Conservation (phyloP, 192 early-diverging fungal species). For the Pecoramyces ruminantium region DNA sequence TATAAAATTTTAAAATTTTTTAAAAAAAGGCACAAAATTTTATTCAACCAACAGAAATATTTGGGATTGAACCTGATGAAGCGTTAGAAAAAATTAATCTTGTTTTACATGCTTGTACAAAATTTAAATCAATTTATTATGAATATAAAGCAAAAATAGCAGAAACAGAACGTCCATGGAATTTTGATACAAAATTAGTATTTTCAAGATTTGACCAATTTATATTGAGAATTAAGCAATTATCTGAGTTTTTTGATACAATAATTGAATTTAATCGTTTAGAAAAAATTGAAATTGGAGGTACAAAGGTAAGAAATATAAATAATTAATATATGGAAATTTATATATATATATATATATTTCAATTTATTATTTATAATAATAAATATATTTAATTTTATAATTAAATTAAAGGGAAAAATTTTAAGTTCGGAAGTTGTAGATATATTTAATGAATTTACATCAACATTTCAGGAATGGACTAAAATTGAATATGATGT, state of each 20-base stretch:
- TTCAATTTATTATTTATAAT: too few relatives aligned
- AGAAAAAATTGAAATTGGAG: constrained; percentile 52
- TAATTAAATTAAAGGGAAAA: constrained; percentile 41
- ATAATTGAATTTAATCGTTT: constrained; percentile 51
- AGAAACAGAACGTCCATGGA: constrained; percentile 29
- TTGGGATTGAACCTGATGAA: constrained; percentile 40
- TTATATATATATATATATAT: too few relatives aligned
- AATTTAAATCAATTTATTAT: constrained; percentile 29
- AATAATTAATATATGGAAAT: too few relatives aligned
- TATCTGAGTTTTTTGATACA: constrained; percentile 42
- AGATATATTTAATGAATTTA: constrained; percentile 43
- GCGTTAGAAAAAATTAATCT: constrained; percentile 29
- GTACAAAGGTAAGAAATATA: constrained; percentile 35
- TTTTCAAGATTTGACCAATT: constrained; percentile 37
- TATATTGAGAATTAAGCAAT: constrained; percentile 25
- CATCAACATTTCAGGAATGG: constrained; percentile 20
- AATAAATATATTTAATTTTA: too few relatives aligned
- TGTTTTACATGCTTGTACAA: constrained; percentile 24
- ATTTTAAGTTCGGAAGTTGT: constrained; percentile 42
- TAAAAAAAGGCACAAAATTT: constrained; percentile 20
- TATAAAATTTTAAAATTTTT: too few relatives aligned
- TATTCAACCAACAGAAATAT: constrained; percentile 38
- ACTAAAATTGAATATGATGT: constrained; percentile 42
- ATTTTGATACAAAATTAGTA: constrained; percentile 39
- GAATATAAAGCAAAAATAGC: constrained; percentile 22